A percentile compares a stretch with the other conserved stretches of the same genome.
These are phyloP conservation scores for Cladophialophora immunda DNA, from an alignment of 2,329 filamentous ascomycete species.

Conservation along the genomic window DNA sequence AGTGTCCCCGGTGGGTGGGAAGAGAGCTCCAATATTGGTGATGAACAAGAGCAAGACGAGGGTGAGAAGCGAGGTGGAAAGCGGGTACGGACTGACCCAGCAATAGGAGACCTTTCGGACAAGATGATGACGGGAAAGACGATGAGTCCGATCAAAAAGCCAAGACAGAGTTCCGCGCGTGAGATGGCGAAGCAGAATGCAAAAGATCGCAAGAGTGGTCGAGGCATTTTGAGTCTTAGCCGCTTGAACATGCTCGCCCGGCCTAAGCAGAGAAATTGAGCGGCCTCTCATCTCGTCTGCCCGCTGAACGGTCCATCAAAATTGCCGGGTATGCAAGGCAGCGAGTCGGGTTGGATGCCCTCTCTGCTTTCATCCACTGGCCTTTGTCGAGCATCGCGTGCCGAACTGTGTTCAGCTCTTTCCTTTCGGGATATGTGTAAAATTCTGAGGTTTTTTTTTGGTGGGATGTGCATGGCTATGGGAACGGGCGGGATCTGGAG, in stretches of 20 bases:
- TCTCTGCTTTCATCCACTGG: not conserved
- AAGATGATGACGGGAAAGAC: not conserved
- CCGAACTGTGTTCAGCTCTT: not conserved
- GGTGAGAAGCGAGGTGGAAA: conserved; percentile 39
- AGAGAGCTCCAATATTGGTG: conserved; percentile 16
- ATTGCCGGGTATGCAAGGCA: not conserved
- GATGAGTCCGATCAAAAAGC: conserved; percentile 26
- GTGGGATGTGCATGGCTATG: not conserved
- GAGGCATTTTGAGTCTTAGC: conserved; percentile 51
- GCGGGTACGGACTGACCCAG: conserved; percentile 25
- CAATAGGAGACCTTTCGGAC: conserved; percentile 28
- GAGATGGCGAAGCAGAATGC: conserved; percentile 38
- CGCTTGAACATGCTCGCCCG: conserved; percentile 58
- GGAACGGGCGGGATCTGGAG: not conserved
- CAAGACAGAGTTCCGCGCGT: conserved; percentile 35
- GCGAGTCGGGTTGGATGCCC: not conserved
- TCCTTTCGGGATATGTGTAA: conserved; percentile 19
- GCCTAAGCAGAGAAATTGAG: conserved; percentile 49
- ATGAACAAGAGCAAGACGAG: conserved; percentile 39
- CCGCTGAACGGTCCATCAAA: not conserved
- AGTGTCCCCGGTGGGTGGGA: conserved; percentile 39
- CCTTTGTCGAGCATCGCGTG: not conserved
- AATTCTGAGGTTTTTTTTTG: not conserved
- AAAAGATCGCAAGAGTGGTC: conserved; percentile 37
- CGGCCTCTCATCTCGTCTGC: not conserved